Evolutionary conservation across 345 rosid genomes (phyloP).

Genomic region (Citrus unshiu): DNA sequence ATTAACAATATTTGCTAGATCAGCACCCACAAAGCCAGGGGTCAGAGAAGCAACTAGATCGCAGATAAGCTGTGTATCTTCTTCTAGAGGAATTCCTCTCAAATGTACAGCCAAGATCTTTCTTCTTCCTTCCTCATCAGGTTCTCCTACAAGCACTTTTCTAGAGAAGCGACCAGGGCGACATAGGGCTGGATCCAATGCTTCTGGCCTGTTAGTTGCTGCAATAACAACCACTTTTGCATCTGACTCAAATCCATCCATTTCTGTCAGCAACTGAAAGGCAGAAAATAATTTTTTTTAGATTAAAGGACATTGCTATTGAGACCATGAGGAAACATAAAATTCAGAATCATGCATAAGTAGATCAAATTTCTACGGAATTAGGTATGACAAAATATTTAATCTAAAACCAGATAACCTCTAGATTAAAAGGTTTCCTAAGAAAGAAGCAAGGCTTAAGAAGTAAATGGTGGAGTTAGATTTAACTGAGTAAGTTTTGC

Average conservation of each 20-base stretch:
- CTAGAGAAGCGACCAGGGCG: slow-evolving; percentile 98
- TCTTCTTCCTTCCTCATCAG: slow-evolving; percentile 87
- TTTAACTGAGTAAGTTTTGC: not conserved
- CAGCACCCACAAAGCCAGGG: slow-evolving; percentile 93
- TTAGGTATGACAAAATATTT: not conserved
- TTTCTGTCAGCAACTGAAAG: slow-evolving; percentile 88
- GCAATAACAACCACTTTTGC: slow-evolving; percentile 85
- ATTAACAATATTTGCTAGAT: slow-evolving; percentile 90
- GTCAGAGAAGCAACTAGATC: slow-evolving; percentile 83
- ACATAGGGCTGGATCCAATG: slow-evolving; percentile 90
- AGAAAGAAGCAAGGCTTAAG: not conserved
- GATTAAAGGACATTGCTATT: not conserved
- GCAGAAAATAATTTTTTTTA: not conserved
- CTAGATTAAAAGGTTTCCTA: not conserved
- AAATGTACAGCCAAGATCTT: slow-evolving; percentile 84
- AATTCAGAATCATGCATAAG: not conserved
- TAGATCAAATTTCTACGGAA: not conserved
- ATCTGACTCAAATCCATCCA: slow-evolving; percentile 93
- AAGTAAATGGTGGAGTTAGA: not conserved
- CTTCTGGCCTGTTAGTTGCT: slow-evolving; percentile 95
- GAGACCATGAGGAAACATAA: not conserved
- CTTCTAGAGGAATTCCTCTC: slow-evolving; percentile 83
- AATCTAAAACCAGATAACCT: not conserved
- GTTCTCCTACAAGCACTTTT: slow-evolving; percentile 86
- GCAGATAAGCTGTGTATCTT: slow-evolving; percentile 64